Conservation (phyloP, 768 basidiomycete genomes). For the Agrocybe praecox region DNA sequence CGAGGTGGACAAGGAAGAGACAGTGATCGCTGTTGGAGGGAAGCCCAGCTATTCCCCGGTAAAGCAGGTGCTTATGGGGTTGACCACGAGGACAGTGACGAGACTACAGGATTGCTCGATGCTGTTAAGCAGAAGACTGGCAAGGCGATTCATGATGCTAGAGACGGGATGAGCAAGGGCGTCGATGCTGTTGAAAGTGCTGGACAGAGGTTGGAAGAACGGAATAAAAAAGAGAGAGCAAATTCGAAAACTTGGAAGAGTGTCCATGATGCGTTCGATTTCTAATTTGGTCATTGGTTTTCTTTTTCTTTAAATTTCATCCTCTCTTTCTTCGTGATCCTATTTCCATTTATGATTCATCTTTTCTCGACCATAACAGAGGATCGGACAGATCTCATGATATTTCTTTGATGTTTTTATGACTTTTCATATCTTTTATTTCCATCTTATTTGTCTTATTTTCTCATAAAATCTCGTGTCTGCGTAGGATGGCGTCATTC, state of each 20-base stretch:
- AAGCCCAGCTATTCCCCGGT: conserved; percentile 35
- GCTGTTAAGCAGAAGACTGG: conserved; percentile 18
- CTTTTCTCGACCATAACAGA: no score
- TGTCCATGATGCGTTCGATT: conserved; percentile 36
- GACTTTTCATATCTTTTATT: no score
- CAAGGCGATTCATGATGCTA: conserved; percentile 17
- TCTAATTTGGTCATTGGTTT: conserved; percentile 10
- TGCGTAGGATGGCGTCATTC: no score
- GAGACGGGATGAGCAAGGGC: conserved; percentile 4
- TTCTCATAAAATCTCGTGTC: no score
- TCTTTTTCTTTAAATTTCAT: background rate
- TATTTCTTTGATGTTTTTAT: no score
- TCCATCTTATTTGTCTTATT: no score
- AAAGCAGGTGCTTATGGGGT: conserved; percentile 31
- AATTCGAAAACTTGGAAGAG: conserved; percentile 34
- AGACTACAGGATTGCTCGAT: conserved; percentile 17
- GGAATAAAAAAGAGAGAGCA: conserved; percentile 19
- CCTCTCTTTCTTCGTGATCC: no score
- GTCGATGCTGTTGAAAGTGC: conserved; percentile 17
- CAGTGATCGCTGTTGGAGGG: conserved; percentile 35
- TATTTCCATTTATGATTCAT: no score
- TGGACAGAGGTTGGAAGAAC: conserved; percentile 24
- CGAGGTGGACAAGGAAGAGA: conserved; percentile 20
- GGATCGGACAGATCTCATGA: no score
- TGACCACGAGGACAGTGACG: conserved; percentile 22